Base-by-base conservation (phyloP, 2,329 filamentous ascomycete genomes). In the Fusarium citri region DNA sequence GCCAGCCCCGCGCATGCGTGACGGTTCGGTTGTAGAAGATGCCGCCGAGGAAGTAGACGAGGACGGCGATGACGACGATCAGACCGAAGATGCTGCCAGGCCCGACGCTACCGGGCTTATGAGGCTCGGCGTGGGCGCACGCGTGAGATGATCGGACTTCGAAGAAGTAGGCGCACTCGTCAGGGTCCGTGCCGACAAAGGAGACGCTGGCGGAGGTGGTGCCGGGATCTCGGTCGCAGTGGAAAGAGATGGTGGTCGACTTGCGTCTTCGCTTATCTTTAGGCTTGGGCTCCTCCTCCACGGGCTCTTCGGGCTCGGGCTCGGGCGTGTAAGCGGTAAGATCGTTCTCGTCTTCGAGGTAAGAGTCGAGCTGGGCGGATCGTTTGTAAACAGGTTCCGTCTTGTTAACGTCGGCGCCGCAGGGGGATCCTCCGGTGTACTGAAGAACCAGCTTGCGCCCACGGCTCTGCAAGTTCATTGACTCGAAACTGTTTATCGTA, bases 21-120 rank as follows among this genome's bases (percentile, higher is more conserved):
- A 99, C 94, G 31, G 94, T 97, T 64, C 96, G 89, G 80, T 98
- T 95, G 84, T 98, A 99, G 68, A 97, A 94, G 74, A 97, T 92
- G 76, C 96, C 96, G 72, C 96, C 96, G 40, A 97, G 87, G 58
- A 97, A 84, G 80, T 99, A 99, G 23, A 96, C 96, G 12, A 95
- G 82, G 40, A 98, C 86, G 12, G 94, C 92, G 64, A 89, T 87
- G 64, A 86, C 83, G 71, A 89, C 87, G 78, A 99, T 98, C 69
- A 98, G 91, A 65, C 92, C 92, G 78, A 99, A 99, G 15, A 99
- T 80, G 83, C 94, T 81, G 78, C 92, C 76, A 80, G 96, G 82
- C 76, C 92, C 80, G 84, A 91, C 82, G 80, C 90, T 83, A 84
- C 94, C 81, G 81, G 93, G 85, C 78, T 92, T 93, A 78, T 92